Evolutionary conservation across 176 grass and related monocot genomes (phyloP).

Genomic region (Triticum monococcum): DNA sequence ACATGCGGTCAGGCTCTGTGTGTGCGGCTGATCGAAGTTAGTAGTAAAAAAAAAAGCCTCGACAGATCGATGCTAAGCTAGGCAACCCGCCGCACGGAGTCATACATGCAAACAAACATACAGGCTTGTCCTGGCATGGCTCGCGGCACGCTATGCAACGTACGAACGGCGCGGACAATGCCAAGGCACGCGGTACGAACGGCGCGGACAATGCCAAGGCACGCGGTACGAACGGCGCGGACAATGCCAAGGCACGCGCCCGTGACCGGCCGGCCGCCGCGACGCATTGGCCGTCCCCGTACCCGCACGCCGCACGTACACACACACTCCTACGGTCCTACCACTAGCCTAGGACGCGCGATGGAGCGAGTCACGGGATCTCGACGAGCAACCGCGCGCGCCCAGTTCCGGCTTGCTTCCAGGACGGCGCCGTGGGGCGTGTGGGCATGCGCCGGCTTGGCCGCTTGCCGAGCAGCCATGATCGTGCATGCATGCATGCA

Average conservation of each 20-base stretch:
- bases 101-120: background rate
- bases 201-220: background rate
- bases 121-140: background rate
- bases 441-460: too few relatives aligned
- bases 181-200: background rate
- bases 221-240: background rate
- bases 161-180: too few relatives aligned
- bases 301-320: background rate
- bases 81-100: too few relatives aligned
- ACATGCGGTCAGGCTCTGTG: too few relatives aligned
- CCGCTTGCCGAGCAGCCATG: too few relatives aligned
- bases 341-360: too few relatives aligned
- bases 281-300: background rate
- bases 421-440: too few relatives aligned
- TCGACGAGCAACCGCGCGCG: background rate
- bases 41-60: too few relatives aligned
- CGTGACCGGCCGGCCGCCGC: slow-evolving; percentile 13
- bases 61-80: too few relatives aligned
- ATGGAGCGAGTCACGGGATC: background rate
- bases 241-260: background rate
- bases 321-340: too few relatives aligned
- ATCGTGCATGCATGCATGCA: background rate
- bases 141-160: background rate
- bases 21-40: too few relatives aligned
- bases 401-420: background rate